Base-by-base conservation (phyloP, 768 basidiomycete species). In the Tephrocybe rancida region DNA sequence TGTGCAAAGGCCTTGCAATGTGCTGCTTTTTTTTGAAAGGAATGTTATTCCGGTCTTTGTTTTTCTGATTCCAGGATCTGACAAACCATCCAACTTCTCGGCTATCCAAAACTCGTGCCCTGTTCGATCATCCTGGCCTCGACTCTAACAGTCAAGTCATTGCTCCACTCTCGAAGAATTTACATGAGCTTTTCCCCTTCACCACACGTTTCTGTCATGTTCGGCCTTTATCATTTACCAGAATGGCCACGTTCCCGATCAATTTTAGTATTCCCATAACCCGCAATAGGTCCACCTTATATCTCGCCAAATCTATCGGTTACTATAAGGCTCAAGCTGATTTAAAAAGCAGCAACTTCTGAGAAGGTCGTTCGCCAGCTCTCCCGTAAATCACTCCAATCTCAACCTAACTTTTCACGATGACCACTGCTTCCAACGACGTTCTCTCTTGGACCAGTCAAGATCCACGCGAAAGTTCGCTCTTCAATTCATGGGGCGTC, bases 381-480 rank as follows among this genome's bases (percentile, higher is more conserved):
- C 59, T 56, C 64, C 60, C 63, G 61, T 56, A 60, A 58, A 56
- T 46, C 52, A 64, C 63, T 59, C 63, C 61, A 55, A 61, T 58
- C 56, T 48, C 50, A 62, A 65, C 62, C 57, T 51, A 61, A 64
- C 55, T 44, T 57, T 57, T 61, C 44, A 62, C 65, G 56, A 84
- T 84, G 82, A 65, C 79, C 43, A 71, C 77, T 62, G 64, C 78
- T 52, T 74, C 81, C 52, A 81, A 84, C 70, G 89, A 92, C 55
- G 76, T 90, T 44, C 82, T 92, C 67, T 90, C 86, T 49, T 94
- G 91, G 91, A 92, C 91, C 42, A 90, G 87, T 71, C 85, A 87
- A 62, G 90, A 93, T 70, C 87, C 89, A 62, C 86, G 89, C 44
- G 86, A 91, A 68, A 93, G 92, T 64, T 77, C 83, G 47, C 79